Evolutionary conservation across 768 basidiomycete species (phyloP).

Genomic region (Suillus paluster): DNA sequence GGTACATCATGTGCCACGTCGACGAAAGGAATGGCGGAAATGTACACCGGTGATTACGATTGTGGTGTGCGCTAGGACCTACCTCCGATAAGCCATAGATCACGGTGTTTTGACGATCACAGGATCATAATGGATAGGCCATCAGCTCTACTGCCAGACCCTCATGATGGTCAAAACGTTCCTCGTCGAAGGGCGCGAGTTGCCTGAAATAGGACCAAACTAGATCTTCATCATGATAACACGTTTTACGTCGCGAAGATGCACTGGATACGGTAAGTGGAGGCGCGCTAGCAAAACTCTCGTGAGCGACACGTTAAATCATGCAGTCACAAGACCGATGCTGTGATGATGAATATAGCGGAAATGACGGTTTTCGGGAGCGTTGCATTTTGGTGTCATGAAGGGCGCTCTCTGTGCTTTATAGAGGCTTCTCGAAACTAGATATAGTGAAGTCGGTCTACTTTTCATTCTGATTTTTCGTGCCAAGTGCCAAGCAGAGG

Average conservation of each 20-base stretch:
- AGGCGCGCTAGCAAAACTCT: not conserved
- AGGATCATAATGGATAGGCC: not conserved
- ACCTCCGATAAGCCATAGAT: not conserved
- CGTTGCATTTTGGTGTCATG: not conserved
- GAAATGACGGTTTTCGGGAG: not conserved
- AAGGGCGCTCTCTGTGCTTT: not conserved
- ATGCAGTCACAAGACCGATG: not conserved
- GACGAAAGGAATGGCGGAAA: not conserved
- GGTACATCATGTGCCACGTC: not conserved
- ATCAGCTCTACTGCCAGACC: not conserved
- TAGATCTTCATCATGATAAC: not conserved
- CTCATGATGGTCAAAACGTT: not conserved
- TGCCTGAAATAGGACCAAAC: not conserved
- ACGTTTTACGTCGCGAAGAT: constrained; percentile 6
- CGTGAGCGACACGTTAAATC: not conserved
- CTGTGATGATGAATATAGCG: not conserved
- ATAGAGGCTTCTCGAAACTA: not conserved
- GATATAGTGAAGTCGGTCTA: not conserved
- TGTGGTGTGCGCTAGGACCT: not conserved
- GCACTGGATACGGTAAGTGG: not conserved
- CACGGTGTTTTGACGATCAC: not conserved
- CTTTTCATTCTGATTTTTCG: not conserved
- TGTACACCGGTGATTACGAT: not conserved
- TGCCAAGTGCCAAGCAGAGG: not conserved
- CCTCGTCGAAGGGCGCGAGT: not conserved